Evolutionary conservation across 2,329 filamentous ascomycete species (phyloP), one percentile per base, ranked within the genome.

Genomic region (Piedraia hortae): DNA sequence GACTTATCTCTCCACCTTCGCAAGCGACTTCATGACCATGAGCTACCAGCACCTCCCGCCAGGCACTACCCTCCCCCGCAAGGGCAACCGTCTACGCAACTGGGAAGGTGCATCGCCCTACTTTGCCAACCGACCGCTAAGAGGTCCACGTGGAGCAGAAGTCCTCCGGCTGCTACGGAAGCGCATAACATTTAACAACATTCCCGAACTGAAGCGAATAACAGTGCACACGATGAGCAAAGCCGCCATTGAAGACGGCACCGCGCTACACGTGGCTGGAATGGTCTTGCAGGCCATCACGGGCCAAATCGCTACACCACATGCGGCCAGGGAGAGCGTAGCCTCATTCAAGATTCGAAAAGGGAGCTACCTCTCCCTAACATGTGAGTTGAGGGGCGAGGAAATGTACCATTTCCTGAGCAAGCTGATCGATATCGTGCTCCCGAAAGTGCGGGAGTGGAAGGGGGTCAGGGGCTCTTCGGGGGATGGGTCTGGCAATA

Each of bases 361-460:
- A 36, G 71, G 71, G 20, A 65, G 70, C 41, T 59, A 66, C 31
- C 56, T 75, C 13, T 64, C 74, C 27, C 63, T 73, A 34, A 91
- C 82, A 39, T 66, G 63, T 21, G 69, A 73, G 12, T 50, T 97
- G 30, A 54, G 57, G 25, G 77, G 75, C 14, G 70, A 85, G 42
- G 60, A 69, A 27, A 85, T 88, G 37, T 73, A 75, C 30, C 70
- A 91, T 44, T 91, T 97, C 44, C 42, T 97, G 19, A 72, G 82
- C 38, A 90, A 90, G 52, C 54, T 78, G 34, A 56, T 93, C 24
- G 77, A 89, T 42, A 54, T 93, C 5, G 80, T 97, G 4, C 58
- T 93, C 42, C 85, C 85, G 17, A 73, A 68, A 40, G 88, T 97
- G 48, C 97, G 93, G 56, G 85, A 97, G 35, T 97, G 77, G 72